These are phyloP conservation scores for Tephrocybe sp. DNA, from an alignment of 768 basidiomycete species.

Conservation along the genomic window DNA sequence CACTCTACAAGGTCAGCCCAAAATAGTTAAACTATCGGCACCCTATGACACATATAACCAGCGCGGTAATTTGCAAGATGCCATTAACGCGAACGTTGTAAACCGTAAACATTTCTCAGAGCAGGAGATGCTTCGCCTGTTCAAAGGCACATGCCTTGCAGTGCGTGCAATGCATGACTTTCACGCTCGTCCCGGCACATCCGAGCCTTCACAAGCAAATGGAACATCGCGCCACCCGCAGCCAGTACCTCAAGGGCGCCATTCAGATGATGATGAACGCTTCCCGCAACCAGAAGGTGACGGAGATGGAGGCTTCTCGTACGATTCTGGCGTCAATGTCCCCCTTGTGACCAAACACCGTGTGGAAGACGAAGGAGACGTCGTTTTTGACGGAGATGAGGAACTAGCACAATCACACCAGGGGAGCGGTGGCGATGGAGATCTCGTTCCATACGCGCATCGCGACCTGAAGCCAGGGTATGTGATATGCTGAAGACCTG, in stretches of 20 bases:
- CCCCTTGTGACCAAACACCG: constrained; percentile 60
- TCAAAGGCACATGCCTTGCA: constrained; percentile 93
- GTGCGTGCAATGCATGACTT: constrained; percentile 94
- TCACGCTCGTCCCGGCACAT: constrained; percentile 48
- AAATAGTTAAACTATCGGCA: no score
- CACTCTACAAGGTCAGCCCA: constrained; percentile 73
- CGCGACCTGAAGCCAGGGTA: constrained; percentile 96
- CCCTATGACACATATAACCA: constrained; percentile 24
- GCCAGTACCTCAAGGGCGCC: constrained; percentile 24
- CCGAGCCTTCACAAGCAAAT: constrained; percentile 14
- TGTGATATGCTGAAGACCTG: constrained; percentile 26
- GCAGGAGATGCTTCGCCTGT: constrained; percentile 81
- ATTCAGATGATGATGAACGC: constrained; percentile 61
- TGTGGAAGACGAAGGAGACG: constrained; percentile 52
- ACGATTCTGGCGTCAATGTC: constrained; percentile 49
- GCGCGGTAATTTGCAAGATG: constrained; percentile 94
- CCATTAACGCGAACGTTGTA: constrained; percentile 82
- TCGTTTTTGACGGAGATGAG: constrained; percentile 80
- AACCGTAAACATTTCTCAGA: constrained; percentile 85
- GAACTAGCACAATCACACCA: constrained; percentile 49
- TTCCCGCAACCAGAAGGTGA: constrained; percentile 78
- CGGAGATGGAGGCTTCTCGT: constrained; percentile 71
- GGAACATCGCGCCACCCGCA: constrained; percentile 19
- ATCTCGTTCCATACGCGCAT: constrained; percentile 89
- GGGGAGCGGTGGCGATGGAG: constrained; percentile 33